These are phyloP conservation scores for Coemansia javaensis DNA, from an alignment of 192 early-diverging fungal genomes.

Conservation along the genomic window DNA sequence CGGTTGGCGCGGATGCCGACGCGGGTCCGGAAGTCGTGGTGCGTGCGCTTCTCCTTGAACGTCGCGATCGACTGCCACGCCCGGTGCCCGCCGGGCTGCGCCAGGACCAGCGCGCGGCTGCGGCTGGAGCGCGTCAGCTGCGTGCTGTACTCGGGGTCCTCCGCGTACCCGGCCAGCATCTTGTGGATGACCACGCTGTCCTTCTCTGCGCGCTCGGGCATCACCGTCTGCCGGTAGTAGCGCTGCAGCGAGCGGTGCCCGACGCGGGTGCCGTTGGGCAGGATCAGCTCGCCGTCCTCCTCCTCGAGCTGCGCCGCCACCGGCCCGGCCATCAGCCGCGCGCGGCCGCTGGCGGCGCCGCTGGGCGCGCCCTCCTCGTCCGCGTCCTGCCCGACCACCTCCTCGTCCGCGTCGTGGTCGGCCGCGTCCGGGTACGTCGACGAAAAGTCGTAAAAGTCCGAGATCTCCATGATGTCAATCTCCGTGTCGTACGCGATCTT, in stretches of 20 bases:
- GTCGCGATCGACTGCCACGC: conserved; percentile 42
- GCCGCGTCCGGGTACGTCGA: conserved; percentile 72
- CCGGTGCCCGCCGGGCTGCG: conserved; percentile 34
- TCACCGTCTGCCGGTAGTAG: conserved; percentile 82
- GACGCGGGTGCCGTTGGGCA: conserved; percentile 76
- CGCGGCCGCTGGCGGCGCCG: conserved; percentile 20
- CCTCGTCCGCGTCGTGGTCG: conserved; percentile 46
- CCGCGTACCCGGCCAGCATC: conserved; percentile 66
- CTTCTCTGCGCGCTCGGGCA: conserved; percentile 53
- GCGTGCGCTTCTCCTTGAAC: conserved; percentile 57
- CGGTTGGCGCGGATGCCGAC: conserved; percentile 76
- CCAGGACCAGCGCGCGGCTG: conserved; percentile 37
- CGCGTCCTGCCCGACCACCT: conserved; percentile 2
- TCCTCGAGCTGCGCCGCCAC: conserved; percentile 55
- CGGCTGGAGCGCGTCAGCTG: conserved; percentile 29
- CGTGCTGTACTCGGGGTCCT: conserved; percentile 26
- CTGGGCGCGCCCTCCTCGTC: conserved; percentile 10
- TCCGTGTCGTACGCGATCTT: conserved; percentile 96
- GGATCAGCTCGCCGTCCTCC: conserved; percentile 79
- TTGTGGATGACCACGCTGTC: conserved; percentile 77
- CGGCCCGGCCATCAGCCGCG: background rate
- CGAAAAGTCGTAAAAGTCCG: conserved; percentile 95
- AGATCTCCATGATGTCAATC: conserved; percentile 83
- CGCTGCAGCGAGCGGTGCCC: conserved; percentile 76
- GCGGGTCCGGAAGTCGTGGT: conserved; percentile 59